Evolutionary conservation across 192 early-diverging fungal species (phyloP).

Genomic region (Coemansia sp.): DNA sequence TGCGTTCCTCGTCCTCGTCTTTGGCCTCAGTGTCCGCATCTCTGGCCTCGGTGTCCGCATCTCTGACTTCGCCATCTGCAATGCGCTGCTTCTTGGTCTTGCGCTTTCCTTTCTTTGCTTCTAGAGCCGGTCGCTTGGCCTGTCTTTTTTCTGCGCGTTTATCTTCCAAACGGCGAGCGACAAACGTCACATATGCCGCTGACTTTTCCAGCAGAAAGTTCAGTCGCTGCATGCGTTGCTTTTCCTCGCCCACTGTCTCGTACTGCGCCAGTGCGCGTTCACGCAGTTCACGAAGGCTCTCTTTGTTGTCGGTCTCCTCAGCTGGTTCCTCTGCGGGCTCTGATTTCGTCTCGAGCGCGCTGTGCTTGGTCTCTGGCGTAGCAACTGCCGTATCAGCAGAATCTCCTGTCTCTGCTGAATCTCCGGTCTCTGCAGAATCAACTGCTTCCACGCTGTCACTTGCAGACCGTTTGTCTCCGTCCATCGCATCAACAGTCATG

Average conservation of each 20-base stretch:
- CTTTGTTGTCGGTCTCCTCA: neutral
- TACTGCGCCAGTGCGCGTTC: conserved; percentile 66
- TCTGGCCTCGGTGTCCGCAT: neutral
- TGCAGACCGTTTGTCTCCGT: no score
- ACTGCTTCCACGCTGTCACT: no score
- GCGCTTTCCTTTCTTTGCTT: conserved; percentile 2
- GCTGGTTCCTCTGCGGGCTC: conserved; percentile 3
- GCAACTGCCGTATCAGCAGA: neutral
- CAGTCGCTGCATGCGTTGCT: conserved; percentile 70
- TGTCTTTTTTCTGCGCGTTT: conserved; percentile 65
- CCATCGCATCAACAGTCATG: neutral
- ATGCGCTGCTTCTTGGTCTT: neutral
- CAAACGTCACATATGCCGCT: conserved; percentile 74
- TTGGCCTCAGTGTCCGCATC: no score
- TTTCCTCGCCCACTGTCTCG: conserved; percentile 55
- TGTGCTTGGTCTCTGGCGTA: neutral
- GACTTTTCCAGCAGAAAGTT: conserved; percentile 82
- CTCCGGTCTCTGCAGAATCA: no score
- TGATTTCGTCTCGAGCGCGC: neutral
- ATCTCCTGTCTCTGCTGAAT: neutral
- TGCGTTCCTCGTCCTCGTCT: conserved; percentile 10
- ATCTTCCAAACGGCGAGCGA: conserved; percentile 72
- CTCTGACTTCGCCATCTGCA: neutral
- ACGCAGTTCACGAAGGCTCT: conserved; percentile 37
- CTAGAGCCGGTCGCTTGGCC: neutral